Base-by-base conservation (phyloP, 805 yeast species). In the Torulaspora quercuum region DNA sequence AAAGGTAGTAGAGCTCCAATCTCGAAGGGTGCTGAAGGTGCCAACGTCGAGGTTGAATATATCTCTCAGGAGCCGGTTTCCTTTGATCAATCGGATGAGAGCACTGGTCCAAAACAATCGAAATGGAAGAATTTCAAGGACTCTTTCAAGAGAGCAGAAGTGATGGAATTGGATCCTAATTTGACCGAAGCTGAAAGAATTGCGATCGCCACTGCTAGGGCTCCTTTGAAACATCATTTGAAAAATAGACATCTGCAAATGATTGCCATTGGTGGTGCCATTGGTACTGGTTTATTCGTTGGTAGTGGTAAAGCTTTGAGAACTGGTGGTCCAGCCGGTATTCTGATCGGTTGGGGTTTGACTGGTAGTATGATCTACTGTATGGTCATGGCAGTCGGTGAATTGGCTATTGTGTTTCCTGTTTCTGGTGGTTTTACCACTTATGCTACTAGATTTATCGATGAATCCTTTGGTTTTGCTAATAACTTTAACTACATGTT, bases 271-370 rank as follows among this genome's bases (percentile, higher is more conserved):
- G 87, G 84, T 44, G 84, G 85, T 49, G 72, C 80, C 42, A 77
- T 80, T 45, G 86, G 88, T 58, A 78, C 85, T 19, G 94, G 90
- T 57, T 64, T 83, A 37, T 76, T 83, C 47, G 81, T 83, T 33
- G 85, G 86, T 53, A 72, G 84, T 17, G 87, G 86, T 44, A 63
- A 65, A 7, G 76, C 82, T 3, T 63, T 81, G 44, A 50, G 69
- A 34, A 71, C 77, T 23, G 83, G 82, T 46, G 87, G 87, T 26
- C 85, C 87, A 11, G 86, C 80, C 3, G 72, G 77, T 36, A 52
- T 78, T 12, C 51, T 76, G 41, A 68, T 76, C 28, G 79, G 79
- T 46, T 72, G 78, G 68, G 52, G 60, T 33, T 55, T 76, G 19
- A 69, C 74, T 10, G 80, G 82, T 39, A 52, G 75, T 6, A 67